Base-by-base conservation (phyloP, 441 rosid species). In the Euphorbia schlechtendalii region DNA sequence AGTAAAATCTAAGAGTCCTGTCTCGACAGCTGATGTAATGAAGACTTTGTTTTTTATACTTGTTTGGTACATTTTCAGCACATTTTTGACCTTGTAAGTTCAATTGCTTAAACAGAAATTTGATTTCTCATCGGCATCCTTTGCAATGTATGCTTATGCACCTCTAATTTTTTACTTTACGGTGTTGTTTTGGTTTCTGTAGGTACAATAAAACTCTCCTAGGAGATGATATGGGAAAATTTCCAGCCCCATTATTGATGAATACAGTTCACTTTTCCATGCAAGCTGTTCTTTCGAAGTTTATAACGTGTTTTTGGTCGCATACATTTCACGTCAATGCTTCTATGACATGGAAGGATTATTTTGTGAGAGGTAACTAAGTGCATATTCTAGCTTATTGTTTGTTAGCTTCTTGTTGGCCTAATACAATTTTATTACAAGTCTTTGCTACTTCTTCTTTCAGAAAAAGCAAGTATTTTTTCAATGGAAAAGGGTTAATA, bases 1-100 rank as follows among this genome's bases (percentile, higher is more conserved):
- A 45, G 54, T 38, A 70, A 55, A 64, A 28, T 65, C 81, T 8
- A 59, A 60, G 22, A 60, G 58, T 36, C 69, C 62, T 65, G 38
- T 89, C 52, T 83, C 92, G 73, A 63, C 80, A 7, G 79, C 86
- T n/a, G 97, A 89, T 73, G 84, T 94, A 69, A 79, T 89, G 74
- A 94, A 89, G 78, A 94, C 98, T 53, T 71, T 94, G 70, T 91
- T 91, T 82, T 82, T 94, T 69, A 88, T 94, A 68, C 95, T 94
- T 80, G 86, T 91, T 59, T 94, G 99, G 99, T 94, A 91, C 83
- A 87, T 92, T 49, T 94, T 89, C 83, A 94, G 99, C 85, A 94
- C 99, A 59, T 86, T 94, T 83, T 85, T 94, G 85, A 91, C 99
- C 48, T 68, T 94, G 99, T 94, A 83, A 94, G 99, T 85, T 67